Evolutionary conservation across 371 early-diverging fungal species (phyloP), one percentile per base, ranked within the genome.

Genomic region (Enteropsectra breve): DNA sequence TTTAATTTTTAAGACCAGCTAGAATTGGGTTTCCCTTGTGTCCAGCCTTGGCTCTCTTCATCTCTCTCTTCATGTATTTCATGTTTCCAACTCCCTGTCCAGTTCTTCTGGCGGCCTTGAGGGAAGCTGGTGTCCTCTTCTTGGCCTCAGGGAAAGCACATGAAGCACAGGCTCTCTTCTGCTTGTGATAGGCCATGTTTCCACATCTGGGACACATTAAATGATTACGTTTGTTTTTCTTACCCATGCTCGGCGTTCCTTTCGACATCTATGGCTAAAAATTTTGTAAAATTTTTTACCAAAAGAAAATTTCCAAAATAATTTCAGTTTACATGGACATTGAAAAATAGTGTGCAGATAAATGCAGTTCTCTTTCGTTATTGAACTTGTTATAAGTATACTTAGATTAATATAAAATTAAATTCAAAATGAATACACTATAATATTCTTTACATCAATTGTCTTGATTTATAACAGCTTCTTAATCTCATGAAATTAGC

Each of bases 201-300:
- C 95, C 95, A 84, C 97, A 97, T 77, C 96, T 87, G 79, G 87
- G 84, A 87, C 97, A 97, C 78, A 93, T 84, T 57, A 88, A 87
- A 89, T 94, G 96, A 72, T 94, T 87, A 87, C 93, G 92, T 85
- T 88, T 91, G 86, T 94, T 92, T 80, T 92, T 90, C 84, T 91
- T 95, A 89, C 98, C 98, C 85, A 95, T 91, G 81, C 91, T 88
- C 78, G 89, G 85, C 80, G 98, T 97, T 88, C 96, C 95, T 87
- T 95, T 97, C 5, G 66, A 46, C 63, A 63, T 63, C n/a, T n/a
- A n/a, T n/a, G n/a, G n/a, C n/a, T n/a, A n/a, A n/a, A n/a, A n/a
- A n/a, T n/a, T n/a, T n/a, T n/a, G n/a, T n/a, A n/a, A n/a, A n/a
- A n/a, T n/a, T n/a, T n/a, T n/a, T n/a, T n/a, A n/a, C n/a, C n/a